Percentiles rank a stretch among this genome's conserved stretches.
These are phyloP conservation scores for Gorgonomyces haynaldii DNA, from an alignment of 192 early-diverging fungal species.

Conservation along the genomic window DNA sequence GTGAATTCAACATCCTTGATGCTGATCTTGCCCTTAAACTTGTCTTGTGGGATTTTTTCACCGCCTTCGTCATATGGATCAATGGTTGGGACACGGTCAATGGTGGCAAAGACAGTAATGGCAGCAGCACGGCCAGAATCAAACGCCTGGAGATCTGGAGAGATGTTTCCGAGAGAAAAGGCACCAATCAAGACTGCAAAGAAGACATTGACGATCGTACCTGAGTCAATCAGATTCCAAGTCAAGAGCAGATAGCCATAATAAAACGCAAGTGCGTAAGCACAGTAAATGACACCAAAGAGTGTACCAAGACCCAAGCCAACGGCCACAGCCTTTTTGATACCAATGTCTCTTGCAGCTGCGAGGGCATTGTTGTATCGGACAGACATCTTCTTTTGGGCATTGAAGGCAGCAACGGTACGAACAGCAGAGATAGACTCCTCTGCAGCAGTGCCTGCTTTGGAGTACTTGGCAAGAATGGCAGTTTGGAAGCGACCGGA, in stretches of 20 bases:
- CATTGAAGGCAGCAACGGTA: slow-evolving; percentile 31
- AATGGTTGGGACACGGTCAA: slow-evolving; percentile 73
- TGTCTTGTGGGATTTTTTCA: slow-evolving; percentile 2
- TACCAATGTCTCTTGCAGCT: slow-evolving; percentile 16
- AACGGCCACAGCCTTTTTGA: slow-evolving; percentile 32
- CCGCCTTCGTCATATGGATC: slow-evolving; percentile 44
- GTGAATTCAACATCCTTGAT: slow-evolving; percentile 65
- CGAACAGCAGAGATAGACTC: slow-evolving; percentile 28
- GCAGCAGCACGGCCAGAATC: slow-evolving; percentile 73
- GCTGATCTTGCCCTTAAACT: slow-evolving; percentile 37
- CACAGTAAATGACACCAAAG: slow-evolving; percentile 18
- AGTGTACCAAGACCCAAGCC: slow-evolving; percentile 26
- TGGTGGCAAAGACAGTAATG: slow-evolving; percentile 61
- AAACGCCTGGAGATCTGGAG: slow-evolving; percentile 63
- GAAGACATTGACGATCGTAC: slow-evolving; percentile 67
- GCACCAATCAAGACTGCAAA: slow-evolving; percentile 80
- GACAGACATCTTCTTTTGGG: slow-evolving; percentile 13
- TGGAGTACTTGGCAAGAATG: slow-evolving; percentile 18
- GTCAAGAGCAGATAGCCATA: slow-evolving; percentile 46
- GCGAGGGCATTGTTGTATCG: slow-evolving; percentile 14
- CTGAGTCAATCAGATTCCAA: slow-evolving; percentile 24
- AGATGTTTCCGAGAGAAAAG: slow-evolving; percentile 56
- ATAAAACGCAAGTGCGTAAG: slow-evolving; percentile 28
- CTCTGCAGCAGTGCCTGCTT: slow-evolving; percentile 31
- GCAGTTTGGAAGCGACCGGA: slow-evolving; percentile 17